Evolutionary conservation across 495 filamentous ascomycete species (phyloP).

Genomic region (Usnea hakonensis): DNA sequence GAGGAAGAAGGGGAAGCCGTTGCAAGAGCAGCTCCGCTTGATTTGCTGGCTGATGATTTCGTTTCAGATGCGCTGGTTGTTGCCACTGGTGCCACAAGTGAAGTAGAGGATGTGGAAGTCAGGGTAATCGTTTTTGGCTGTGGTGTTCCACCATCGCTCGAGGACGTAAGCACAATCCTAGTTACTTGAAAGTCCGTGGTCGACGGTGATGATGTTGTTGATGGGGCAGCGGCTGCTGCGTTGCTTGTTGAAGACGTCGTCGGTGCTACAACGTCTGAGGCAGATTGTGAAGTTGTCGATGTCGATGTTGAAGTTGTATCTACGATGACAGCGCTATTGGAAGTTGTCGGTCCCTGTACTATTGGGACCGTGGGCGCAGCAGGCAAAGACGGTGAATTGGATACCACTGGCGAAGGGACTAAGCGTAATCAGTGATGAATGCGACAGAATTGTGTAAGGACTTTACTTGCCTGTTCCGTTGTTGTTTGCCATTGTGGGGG

Average conservation of each 20-base stretch:
- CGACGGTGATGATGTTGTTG: conserved; percentile 27
- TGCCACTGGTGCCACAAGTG: conserved; percentile 4
- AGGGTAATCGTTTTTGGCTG: conserved; percentile 10
- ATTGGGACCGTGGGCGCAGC: background rate
- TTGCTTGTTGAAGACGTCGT: background rate
- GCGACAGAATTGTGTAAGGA: background rate
- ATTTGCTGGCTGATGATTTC: conserved; percentile 16
- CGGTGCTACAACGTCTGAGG: background rate
- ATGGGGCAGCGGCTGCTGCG: conserved; percentile 23
- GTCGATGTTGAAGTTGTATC: background rate
- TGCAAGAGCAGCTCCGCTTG: conserved; percentile 18
- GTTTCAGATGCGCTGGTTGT: conserved; percentile 18
- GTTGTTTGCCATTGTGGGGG: background rate
- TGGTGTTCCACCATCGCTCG: conserved; percentile 13
- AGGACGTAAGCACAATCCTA: conserved; percentile 23
- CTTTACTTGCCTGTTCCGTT: background rate
- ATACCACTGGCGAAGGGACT: background rate
- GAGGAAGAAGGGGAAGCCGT: conserved; percentile 17
- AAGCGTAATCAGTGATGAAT: background rate
- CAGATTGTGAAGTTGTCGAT: background rate
- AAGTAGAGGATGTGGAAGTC: conserved; percentile 26
- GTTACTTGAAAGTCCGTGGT: conserved; percentile 25
- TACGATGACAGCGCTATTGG: background rate
- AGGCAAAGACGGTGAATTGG: background rate
- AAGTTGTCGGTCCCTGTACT: background rate